Conservation (phyloP, 108 stramenopile species). For the Skeletonema menzelii region DNA sequence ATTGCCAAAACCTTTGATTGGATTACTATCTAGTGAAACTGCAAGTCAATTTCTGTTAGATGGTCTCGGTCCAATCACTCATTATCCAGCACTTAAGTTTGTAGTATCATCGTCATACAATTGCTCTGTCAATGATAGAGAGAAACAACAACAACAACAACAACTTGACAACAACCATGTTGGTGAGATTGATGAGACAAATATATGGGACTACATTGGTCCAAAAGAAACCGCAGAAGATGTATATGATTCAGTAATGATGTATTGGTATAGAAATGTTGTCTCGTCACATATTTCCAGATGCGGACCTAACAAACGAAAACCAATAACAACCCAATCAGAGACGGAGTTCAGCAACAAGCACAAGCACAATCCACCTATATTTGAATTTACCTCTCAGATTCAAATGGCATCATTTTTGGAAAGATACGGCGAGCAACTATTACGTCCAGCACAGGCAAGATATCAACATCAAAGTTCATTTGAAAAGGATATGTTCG, state of each 20-base stretch:
- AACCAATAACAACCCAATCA: background rate
- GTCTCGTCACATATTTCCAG: constrained; percentile 17
- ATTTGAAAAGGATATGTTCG: constrained; percentile 26
- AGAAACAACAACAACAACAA: background rate
- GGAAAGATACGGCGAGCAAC: constrained; percentile 12
- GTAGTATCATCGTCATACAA: constrained; percentile 12
- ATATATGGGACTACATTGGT: constrained; percentile 45
- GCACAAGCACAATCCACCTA: constrained; percentile 14
- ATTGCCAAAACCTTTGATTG: constrained; percentile 30
- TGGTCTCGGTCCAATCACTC: constrained; percentile 25
- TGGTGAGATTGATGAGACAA: constrained; percentile 10
- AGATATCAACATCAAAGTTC: constrained; percentile 9
- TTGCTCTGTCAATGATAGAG: constrained; percentile 6
- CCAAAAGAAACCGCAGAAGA: constrained; percentile 33
- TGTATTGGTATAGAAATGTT: constrained; percentile 47
- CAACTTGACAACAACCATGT: background rate
- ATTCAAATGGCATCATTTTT: constrained; percentile 14
- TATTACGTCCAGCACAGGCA: constrained; percentile 33
- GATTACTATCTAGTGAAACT: constrained; percentile 15
- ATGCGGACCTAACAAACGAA: background rate
- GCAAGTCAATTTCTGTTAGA: constrained; percentile 1
- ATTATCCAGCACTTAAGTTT: constrained; percentile 41
- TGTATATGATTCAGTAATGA: constrained; percentile 40
- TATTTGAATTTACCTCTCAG: constrained; percentile 32
- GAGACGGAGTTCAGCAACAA: background rate